Evolutionary conservation across 2,329 filamentous ascomycete genomes (phyloP).

Genomic region (Beauveria caledonica): DNA sequence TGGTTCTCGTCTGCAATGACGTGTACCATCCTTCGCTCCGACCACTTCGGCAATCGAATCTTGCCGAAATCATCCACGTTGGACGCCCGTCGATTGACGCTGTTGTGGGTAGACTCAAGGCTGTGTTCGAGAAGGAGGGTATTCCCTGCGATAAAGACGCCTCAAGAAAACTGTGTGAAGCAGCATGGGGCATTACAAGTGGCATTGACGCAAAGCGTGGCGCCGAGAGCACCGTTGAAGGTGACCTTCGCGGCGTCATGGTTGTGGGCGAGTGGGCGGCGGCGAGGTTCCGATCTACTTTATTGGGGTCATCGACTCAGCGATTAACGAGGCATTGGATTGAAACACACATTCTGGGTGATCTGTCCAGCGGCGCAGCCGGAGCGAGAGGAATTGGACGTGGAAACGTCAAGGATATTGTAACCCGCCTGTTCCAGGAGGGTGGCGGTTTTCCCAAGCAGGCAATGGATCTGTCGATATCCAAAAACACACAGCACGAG

Average conservation of each 20-base stretch:
- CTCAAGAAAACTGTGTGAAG: slow-evolving; percentile 74
- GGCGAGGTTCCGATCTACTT: slow-evolving; percentile 51
- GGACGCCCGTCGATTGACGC: slow-evolving; percentile 83
- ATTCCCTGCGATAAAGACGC: slow-evolving; percentile 85
- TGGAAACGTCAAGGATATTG: slow-evolving; percentile 65
- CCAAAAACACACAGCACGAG: slow-evolving; percentile 41
- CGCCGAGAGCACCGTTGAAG: slow-evolving; percentile 58
- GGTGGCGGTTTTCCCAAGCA: slow-evolving; percentile 68
- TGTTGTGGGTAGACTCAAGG: slow-evolving; percentile 71
- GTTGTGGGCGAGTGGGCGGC: slow-evolving; percentile 85
- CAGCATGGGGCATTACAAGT: slow-evolving; percentile 69
- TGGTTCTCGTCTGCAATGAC: slow-evolving; percentile 96
- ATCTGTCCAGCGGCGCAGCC: slow-evolving; percentile 62
- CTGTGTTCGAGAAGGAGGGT: slow-evolving; percentile 80
- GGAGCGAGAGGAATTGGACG: slow-evolving; percentile 64
- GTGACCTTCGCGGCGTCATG: slow-evolving; percentile 74
- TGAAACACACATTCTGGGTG: slow-evolving; percentile 60
- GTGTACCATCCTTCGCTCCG: slow-evolving; percentile 86
- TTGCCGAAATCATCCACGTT: slow-evolving; percentile 87
- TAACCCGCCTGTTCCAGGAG: slow-evolving; percentile 69
- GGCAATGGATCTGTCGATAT: slow-evolving; percentile 28
- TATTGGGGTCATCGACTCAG: slow-evolving; percentile 27
- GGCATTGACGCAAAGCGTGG: slow-evolving; percentile 62
- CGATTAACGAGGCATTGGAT: slow-evolving; percentile 68
- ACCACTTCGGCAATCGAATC: slow-evolving; percentile 71